Conservation (phyloP, 108 stramenopile species). For the Cyclotella cryptica region DNA sequence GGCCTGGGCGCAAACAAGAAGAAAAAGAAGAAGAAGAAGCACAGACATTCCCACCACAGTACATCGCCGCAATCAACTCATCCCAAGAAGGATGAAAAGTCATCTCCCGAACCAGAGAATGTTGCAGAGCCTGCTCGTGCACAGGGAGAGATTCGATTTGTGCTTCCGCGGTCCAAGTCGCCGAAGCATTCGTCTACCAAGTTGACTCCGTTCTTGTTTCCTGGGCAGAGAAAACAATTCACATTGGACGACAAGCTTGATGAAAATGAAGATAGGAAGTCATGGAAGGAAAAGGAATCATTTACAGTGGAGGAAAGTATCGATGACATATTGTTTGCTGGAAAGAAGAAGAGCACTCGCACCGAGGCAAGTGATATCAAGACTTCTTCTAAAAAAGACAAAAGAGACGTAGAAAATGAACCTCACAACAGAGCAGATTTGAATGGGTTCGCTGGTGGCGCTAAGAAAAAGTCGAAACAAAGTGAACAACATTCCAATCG, state of each 20-base stretch:
- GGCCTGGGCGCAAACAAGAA: constrained; percentile 31
- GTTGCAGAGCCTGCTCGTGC: background rate
- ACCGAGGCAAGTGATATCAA: background rate
- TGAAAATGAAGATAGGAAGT: background rate
- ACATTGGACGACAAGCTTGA: background rate
- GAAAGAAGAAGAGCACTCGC: background rate
- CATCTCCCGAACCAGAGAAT: background rate
- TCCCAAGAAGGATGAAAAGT: background rate
- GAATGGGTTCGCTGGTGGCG: too few species aligned
- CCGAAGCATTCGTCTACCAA: constrained; percentile 14
- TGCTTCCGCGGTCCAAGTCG: constrained; percentile 21
- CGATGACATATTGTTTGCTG: constrained; percentile 39
- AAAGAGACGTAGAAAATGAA: background rate
- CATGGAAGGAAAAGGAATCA: background rate
- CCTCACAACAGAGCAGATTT: background rate
- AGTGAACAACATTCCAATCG: background rate
- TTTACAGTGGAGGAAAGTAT: constrained; percentile 28
- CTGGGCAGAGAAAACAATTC: constrained; percentile 2
- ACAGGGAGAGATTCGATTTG: constrained; percentile 37
- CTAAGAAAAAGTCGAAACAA: constrained; percentile 10
- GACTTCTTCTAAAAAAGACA: background rate
- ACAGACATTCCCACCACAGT: background rate
- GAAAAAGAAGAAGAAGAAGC: constrained; percentile 27
- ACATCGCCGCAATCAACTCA: background rate
- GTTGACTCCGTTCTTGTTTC: constrained; percentile 26